Conservation (phyloP, 768 basidiomycete genomes). For the Macrocybe gigantea region DNA sequence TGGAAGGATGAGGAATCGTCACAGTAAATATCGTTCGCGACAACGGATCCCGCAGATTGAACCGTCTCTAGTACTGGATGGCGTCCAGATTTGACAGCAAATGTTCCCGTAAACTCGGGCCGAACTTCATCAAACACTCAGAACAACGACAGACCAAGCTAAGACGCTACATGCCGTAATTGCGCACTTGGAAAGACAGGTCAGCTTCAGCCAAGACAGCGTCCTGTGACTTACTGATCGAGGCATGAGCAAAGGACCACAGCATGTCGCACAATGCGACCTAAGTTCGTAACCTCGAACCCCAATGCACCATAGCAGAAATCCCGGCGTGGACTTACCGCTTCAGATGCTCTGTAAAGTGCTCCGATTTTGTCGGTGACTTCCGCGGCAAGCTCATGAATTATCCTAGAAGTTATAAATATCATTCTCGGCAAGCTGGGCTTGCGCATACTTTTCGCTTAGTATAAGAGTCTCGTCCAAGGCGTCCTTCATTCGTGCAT, state of each 20-base stretch:
- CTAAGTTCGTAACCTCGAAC: slow-evolving; percentile 27
- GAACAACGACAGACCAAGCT: background rate
- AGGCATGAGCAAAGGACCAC: slow-evolving; percentile 79
- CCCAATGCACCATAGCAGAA: background rate
- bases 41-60: slow-evolving; percentile 59
- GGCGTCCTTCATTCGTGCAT: slow-evolving; percentile 84
- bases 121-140: slow-evolving; percentile 46
- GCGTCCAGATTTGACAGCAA: slow-evolving; percentile 84
- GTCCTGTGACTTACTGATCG: slow-evolving; percentile 55
- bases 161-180: slow-evolving; percentile 29
- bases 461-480: slow-evolving; percentile 85
- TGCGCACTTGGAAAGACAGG: slow-evolving; percentile 30
- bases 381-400: slow-evolving; percentile 68
- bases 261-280: slow-evolving; percentile 87
- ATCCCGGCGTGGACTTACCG: slow-evolving; percentile 37
- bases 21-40: slow-evolving; percentile 90
- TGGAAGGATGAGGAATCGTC: slow-evolving; percentile 83
- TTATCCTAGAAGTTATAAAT: slow-evolving; percentile 44
- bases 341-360: slow-evolving; percentile 88
- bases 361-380: slow-evolving; percentile 70
- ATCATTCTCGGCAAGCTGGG: background rate
- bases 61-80: slow-evolving; percentile 84
- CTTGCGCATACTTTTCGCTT: slow-evolving; percentile 60
- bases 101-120: slow-evolving; percentile 86
- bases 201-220: background rate